Evolutionary conservation across 345 rosid species (phyloP), one percentile per base, ranked within the genome.

Genomic region (Lepidium aucheri): DNA sequence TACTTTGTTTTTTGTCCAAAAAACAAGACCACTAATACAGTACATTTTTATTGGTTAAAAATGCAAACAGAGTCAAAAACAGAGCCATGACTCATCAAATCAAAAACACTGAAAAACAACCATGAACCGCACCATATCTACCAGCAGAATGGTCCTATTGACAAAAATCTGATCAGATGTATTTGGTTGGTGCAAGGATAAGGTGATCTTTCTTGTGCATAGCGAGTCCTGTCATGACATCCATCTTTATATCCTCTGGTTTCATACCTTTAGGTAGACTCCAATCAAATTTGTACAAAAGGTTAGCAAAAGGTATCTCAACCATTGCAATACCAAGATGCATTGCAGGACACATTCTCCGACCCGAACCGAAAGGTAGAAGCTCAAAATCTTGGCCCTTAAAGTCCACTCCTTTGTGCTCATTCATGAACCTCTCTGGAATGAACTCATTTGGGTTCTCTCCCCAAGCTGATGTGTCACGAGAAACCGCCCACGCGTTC

Each of bases 151-250:
- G 11, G 10, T 50, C 60, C 53, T 40, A 49, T 13, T 8, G 3
- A 46, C 16, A 47, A 38, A 12, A 11, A 43, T 22, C 42, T n/a
- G 53, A 69, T 61, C 60, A 60, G 18, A 60, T 14, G 39, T 69
- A 44, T 14, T 6, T 60, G 43, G 11, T 61, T 44, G 74, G 74
- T 43, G 40, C 49, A 61, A 70, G 62, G 15, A 61, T 55, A 6
- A 70, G 74, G 39, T 70, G 74, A 6, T 70, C 74, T 70, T 70
- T 70, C 62, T 70, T 70, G 53, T 70, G 74, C 74, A 70, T 70
- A 44, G 74, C 68, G 15, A 70, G 74, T 70, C 74, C 74, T 3
- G 74, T 70, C 74, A 70, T 70, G 47, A 70, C 74, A 12, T 72
- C 76, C 81, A 65, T 64, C 58, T 70, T 70, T 61, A 70, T 53